Conservation (phyloP, 2,329 filamentous ascomycete species). For the Pseudogymnoascus sp. region DNA sequence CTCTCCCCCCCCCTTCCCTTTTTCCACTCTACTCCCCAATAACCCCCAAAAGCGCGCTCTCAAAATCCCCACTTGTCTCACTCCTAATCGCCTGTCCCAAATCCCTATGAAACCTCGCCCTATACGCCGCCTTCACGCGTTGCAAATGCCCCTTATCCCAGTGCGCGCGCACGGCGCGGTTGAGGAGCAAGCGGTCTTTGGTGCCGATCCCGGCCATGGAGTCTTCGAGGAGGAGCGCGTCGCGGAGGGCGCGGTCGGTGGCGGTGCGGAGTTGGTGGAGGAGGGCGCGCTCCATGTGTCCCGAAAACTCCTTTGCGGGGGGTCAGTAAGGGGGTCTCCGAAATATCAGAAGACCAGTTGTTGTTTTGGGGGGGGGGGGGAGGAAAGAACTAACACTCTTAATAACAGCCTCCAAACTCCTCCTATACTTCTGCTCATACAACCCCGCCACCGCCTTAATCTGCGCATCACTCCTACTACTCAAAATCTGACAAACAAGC, state of each 20-base stretch:
- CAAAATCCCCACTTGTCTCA: conserved; percentile 81
- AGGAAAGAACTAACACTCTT: conserved; percentile 44
- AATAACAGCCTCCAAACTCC: conserved; percentile 64
- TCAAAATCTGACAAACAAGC: conserved; percentile 70
- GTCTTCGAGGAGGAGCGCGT: conserved; percentile 74
- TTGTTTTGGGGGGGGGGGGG: too few relatives aligned
- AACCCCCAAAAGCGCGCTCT: conserved; percentile 64
- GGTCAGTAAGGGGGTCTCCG: not conserved
- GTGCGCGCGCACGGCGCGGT: conserved; percentile 70
- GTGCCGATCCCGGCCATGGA: conserved; percentile 83
- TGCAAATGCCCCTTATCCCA: conserved; percentile 72
- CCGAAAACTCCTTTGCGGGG: conserved; percentile 61
- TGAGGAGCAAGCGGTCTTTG: conserved; percentile 71
- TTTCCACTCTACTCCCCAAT: conserved; percentile 29
- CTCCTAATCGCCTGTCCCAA: conserved; percentile 63
- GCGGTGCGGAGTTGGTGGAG: conserved; percentile 71
- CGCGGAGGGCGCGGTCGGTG: conserved; percentile 73
- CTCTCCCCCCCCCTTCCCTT: not conserved
- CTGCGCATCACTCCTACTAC: conserved; percentile 69
- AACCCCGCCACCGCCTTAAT: conserved; percentile 70
- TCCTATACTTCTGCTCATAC: conserved; percentile 66
- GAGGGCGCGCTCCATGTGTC: conserved; percentile 84
- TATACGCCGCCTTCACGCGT: conserved; percentile 71
- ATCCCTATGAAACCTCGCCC: conserved; percentile 59
- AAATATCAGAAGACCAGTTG: not conserved